phyloP scores from a whole-genome alignment of 371 early-diverging fungal genomes.

The Mortierella sp. region DNA sequence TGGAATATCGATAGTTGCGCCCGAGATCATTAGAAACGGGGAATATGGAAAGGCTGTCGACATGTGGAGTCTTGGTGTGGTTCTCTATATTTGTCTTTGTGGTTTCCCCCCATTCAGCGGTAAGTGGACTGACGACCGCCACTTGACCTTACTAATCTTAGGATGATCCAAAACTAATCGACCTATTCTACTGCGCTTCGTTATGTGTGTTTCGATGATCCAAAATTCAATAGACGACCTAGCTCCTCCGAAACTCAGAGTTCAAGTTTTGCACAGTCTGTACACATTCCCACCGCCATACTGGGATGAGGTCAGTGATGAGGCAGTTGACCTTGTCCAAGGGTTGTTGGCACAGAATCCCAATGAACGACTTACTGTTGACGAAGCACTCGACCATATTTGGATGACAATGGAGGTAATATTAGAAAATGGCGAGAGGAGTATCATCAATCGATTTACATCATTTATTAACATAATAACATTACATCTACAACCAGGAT shows the following conservation, averaged over 20 bases:
- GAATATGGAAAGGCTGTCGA: conserved; percentile 93
- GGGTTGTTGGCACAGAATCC: conserved; percentile 69
- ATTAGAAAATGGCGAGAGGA: not conserved
- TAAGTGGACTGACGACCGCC: conserved; percentile 24
- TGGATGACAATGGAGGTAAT: conserved; percentile 57
- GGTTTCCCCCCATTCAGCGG: conserved; percentile 95
- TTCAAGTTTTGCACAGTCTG: conserved; percentile 85
- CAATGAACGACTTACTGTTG: conserved; percentile 42
- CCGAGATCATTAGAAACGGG: conserved; percentile 88
- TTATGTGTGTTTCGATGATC: too few relatives aligned
- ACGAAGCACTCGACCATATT: conserved; percentile 52
- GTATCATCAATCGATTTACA: too few relatives aligned
- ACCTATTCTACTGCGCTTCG: not conserved
- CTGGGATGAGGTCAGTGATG: conserved; percentile 87
- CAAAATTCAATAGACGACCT: conserved; percentile 58
- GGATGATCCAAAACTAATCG: not conserved
- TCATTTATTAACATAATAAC: conserved; percentile 1
- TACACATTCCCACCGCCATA: conserved; percentile 85
- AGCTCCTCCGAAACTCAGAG: conserved; percentile 62
- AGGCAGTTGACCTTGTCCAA: conserved; percentile 74
- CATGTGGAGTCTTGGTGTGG: conserved; percentile 99
- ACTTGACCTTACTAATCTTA: not conserved
- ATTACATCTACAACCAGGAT: conserved; percentile 20
- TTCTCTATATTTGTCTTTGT: conserved; percentile 96
- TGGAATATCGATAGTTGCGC: conserved; percentile 75